Percentiles rank a stretch among this genome's conserved stretches.
Evolutionary conservation across 257 asterid genomes (phyloP).

Genomic region (Vinca minor): DNA sequence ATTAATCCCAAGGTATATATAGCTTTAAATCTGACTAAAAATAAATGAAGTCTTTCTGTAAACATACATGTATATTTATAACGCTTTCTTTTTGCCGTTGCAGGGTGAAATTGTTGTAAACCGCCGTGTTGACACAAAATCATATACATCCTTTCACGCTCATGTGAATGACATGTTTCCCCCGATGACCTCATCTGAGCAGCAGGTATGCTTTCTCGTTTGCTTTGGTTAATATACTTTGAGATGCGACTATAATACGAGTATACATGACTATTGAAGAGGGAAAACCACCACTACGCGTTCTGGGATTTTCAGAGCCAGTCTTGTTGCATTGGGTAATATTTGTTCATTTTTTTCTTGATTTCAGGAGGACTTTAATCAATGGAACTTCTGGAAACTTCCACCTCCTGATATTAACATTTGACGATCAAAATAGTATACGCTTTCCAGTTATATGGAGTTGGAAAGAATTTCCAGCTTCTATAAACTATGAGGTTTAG

Average conservation of each 20-base stretch:
- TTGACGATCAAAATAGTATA: constrained; percentile 14
- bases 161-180: constrained; percentile 89
- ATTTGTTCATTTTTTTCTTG: neutral
- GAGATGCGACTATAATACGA: neutral
- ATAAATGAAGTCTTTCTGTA: too few relatives aligned
- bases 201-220: constrained; percentile 42
- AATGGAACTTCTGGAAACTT: constrained; percentile 85
- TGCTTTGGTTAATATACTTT: neutral
- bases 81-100: constrained; percentile 5
- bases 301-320: neutral
- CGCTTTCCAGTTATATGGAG: too few relatives aligned
- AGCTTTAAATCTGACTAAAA: neutral
- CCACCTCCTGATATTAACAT: constrained; percentile 40
- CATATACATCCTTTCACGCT: constrained; percentile 59
- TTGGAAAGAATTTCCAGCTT: too few relatives aligned
- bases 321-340: neutral
- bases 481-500: too few relatives aligned
- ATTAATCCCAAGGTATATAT: constrained; percentile 92
- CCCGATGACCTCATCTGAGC: constrained; percentile 42
- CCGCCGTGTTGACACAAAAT: constrained; percentile 54
- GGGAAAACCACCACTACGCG: neutral
- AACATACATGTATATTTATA: constrained; percentile 1
- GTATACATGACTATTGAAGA: neutral
- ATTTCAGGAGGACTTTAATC: constrained; percentile 73
- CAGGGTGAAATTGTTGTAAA: constrained; percentile 92